Conservation (phyloP, 2,329 filamentous ascomycete species). For the Aspergillus proliferans region DNA sequence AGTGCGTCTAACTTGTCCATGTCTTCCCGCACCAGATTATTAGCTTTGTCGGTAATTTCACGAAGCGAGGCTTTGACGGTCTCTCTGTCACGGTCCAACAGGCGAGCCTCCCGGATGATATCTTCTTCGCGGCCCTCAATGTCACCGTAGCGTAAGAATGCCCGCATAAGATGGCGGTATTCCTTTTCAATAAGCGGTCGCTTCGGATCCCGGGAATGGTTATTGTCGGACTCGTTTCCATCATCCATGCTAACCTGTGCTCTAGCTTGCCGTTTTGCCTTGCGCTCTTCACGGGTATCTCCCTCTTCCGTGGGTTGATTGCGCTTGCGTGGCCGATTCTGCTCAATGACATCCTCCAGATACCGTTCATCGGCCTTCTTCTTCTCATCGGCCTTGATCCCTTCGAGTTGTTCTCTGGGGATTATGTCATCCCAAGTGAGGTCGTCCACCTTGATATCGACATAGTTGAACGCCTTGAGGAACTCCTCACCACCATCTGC, state of each 20-base stretch:
- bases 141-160: conserved; percentile 84
- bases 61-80: conserved; percentile 69
- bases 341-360: conserved; percentile 72
- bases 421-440: conserved; percentile 99
- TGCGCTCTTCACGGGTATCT: conserved; percentile 55
- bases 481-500: conserved; percentile 97
- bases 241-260: conserved; percentile 60
- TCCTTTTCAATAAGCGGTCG: conserved; percentile 91
- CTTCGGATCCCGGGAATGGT: conserved; percentile 65
- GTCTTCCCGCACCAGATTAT: conserved; percentile 67
- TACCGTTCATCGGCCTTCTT: conserved; percentile 77
- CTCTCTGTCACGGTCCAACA: conserved; percentile 74
- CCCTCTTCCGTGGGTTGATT: conserved; percentile 52
- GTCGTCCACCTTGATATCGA: conserved; percentile 88
- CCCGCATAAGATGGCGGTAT: conserved; percentile 81
- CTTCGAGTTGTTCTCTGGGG: conserved; percentile 82
- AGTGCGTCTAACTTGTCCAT: conserved; percentile 54
- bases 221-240: conserved; percentile 64
- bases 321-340: conserved; percentile 73
- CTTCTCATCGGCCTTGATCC: conserved; percentile 83
- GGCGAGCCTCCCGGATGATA: conserved; percentile 77
- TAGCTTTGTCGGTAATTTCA: conserved; percentile 69
- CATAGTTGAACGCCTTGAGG: conserved; percentile 81
- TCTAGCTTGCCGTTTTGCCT: conserved; percentile 64
- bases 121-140: conserved; percentile 84